Conservation (phyloP, 2,329 filamentous ascomycete species). For the Talaromyces sp. region DNA sequence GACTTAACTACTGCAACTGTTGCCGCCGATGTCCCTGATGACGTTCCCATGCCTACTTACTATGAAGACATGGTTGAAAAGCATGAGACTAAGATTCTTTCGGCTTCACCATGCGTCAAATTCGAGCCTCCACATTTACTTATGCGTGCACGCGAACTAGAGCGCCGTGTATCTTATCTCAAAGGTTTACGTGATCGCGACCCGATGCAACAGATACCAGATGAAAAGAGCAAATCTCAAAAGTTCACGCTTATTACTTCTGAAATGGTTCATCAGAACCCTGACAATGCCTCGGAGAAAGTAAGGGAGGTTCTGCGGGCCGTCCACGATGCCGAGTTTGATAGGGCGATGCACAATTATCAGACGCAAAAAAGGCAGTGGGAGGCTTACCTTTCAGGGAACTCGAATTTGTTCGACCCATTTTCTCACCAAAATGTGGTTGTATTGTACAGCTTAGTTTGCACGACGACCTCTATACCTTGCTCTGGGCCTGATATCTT, state of each 20-base stretch:
- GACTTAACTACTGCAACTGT: slow-evolving; percentile 15
- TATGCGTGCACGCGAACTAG: slow-evolving; percentile 86
- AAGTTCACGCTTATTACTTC: slow-evolving; percentile 89
- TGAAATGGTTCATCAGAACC: slow-evolving; percentile 86
- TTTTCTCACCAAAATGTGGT: slow-evolving; percentile 96
- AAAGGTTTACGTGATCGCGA: slow-evolving; percentile 79
- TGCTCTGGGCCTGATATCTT: slow-evolving; percentile 89
- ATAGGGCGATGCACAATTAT: slow-evolving; percentile 90
- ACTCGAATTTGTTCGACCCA: slow-evolving; percentile 85
- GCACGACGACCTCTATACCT: slow-evolving; percentile 86
- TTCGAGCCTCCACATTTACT: slow-evolving; percentile 91
- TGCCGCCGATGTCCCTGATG: slow-evolving; percentile 59
- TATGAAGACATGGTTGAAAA: slow-evolving; percentile 94
- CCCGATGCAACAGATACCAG: slow-evolving; percentile 45
- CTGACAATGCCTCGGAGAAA: slow-evolving; percentile 73
- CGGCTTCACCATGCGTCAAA: slow-evolving; percentile 91
- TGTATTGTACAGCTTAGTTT: slow-evolving; percentile 88
- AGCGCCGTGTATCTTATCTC: slow-evolving; percentile 75
- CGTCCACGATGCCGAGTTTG: slow-evolving; percentile 93
- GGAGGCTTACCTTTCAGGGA: slow-evolving; percentile 90
- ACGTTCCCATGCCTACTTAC: slow-evolving; percentile 80
- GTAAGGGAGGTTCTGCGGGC: slow-evolving; percentile 92
- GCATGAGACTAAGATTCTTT: slow-evolving; percentile 87
- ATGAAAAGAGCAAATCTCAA: slow-evolving; percentile 60
- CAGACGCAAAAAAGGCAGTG: slow-evolving; percentile 91